Evolutionary conservation across 2,329 filamentous ascomycete species (phyloP).

Genomic region (Teratosphaeria viscida): DNA sequence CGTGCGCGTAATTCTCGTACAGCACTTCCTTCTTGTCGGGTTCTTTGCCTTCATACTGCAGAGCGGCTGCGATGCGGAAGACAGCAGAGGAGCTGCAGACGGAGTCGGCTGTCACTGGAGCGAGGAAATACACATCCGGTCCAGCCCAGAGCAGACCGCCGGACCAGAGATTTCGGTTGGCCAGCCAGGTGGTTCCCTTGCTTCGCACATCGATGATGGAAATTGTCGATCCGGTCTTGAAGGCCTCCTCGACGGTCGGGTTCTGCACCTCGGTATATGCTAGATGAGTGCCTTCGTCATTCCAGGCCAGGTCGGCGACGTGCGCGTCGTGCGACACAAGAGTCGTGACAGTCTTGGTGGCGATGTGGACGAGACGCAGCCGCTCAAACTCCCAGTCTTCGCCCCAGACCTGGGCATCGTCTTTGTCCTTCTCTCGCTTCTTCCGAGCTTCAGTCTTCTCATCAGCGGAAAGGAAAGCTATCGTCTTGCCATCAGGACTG

Average conservation of each 20-base stretch:
- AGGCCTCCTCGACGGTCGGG: conserved; percentile 19
- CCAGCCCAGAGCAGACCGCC: conserved; percentile 8
- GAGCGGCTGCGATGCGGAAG: not conserved
- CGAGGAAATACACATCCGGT: conserved; percentile 10
- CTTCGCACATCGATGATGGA: conserved; percentile 6
- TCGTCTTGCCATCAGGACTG: conserved; percentile 25
- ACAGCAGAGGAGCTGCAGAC: not conserved
- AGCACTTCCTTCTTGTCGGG: not conserved
- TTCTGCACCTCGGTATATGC: conserved; percentile 13
- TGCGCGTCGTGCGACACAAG: conserved; percentile 13
- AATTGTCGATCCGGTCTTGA: conserved; percentile 12
- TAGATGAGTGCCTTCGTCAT: conserved; percentile 16
- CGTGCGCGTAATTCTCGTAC: conserved; percentile 8
- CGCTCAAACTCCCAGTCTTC: conserved; percentile 25
- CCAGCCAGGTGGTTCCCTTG: conserved; percentile 2
- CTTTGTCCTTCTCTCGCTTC: conserved; percentile 22
- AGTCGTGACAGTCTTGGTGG: conserved; percentile 15
- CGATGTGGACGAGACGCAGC: conserved; percentile 24
- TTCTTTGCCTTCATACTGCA: not conserved
- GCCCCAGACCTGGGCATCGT: conserved; percentile 29
- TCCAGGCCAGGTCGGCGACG: conserved; percentile 22
- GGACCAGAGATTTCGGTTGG: not conserved
- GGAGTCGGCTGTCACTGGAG: conserved; percentile 1
- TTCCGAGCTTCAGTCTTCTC: conserved; percentile 24
- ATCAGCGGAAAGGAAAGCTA: conserved; percentile 26